A percentile compares a stretch with the other conserved stretches of the same genome.
phyloP scores from a whole-genome alignment of 2,329 filamentous ascomycete genomes.

The Zymoseptoria crescenta region DNA sequence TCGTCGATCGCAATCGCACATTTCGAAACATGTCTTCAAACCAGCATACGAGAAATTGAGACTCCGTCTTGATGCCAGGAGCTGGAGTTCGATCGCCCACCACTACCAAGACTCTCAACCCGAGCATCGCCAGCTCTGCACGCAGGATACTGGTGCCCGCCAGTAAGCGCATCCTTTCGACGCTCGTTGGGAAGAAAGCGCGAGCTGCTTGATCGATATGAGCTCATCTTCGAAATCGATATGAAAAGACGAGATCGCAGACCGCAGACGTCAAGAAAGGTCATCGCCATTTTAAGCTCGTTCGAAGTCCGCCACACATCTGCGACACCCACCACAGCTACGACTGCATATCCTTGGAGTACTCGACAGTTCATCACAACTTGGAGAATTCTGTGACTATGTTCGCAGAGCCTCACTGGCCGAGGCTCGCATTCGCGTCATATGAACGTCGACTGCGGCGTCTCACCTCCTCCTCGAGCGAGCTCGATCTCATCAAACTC shows the following conservation, averaged over 20 bases:
- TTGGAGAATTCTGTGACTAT: neutral
- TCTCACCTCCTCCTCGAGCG: neutral
- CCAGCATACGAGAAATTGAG: neutral
- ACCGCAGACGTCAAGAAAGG: no score
- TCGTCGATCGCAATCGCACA: no score
- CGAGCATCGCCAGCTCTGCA: neutral
- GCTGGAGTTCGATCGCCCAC: neutral
- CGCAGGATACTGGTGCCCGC: no score
- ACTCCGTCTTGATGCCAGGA: neutral
- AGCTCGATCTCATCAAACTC: neutral
- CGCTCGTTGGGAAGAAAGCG: no score
- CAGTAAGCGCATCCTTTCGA: no score
- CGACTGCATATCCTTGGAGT: neutral
- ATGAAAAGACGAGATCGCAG: no score
- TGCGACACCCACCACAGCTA: no score
- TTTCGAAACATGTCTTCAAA: neutral
- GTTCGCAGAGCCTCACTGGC: neutral
- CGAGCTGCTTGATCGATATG: no score
- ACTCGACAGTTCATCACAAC: neutral
- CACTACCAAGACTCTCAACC: neutral
- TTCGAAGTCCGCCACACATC: no score
- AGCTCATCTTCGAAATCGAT: no score
- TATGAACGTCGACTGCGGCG: neutral
- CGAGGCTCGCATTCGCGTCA: neutral
- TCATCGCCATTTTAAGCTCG: no score